Conservation (phyloP, 2,329 filamentous ascomycete genomes). For the Trichoderma semiorbis region DNA sequence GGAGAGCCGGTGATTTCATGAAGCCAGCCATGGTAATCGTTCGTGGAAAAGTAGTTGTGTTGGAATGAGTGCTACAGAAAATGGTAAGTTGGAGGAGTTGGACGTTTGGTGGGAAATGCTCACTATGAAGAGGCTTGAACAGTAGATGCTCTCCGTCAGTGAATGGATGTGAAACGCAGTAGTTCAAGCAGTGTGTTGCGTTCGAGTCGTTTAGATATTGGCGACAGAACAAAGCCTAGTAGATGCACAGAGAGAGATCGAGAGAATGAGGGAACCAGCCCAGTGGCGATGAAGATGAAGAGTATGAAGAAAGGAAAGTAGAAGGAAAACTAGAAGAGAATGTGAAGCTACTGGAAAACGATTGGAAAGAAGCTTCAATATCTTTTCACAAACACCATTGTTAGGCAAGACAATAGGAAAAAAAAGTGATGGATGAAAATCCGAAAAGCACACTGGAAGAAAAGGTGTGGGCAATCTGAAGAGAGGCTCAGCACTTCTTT, state of each 20-base stretch:
- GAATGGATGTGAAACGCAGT: background rate
- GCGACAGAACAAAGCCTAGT: background rate
- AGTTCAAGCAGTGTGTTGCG: background rate
- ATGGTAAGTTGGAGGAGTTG: background rate
- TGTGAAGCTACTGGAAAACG: conserved; percentile 21
- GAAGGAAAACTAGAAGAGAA: conserved; percentile 19
- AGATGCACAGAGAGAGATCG: background rate
- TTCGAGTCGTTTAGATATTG: background rate
- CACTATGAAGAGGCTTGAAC: background rate
- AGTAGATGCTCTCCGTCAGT: background rate
- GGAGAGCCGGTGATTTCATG: conserved; percentile 42
- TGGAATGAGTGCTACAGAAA: background rate
- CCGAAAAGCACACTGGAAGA: background rate
- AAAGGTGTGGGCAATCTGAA: background rate
- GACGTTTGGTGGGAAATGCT: background rate
- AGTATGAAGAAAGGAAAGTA: conserved; percentile 5
- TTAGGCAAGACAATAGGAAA: conserved; percentile 18
- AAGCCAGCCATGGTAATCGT: conserved; percentile 23
- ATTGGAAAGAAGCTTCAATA: conserved; percentile 21
- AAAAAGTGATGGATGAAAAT: conserved; percentile 16
- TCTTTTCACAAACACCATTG: conserved; percentile 29
- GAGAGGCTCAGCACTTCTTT: conserved; percentile 17
- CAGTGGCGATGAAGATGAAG: conserved; percentile 13
- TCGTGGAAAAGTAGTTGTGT: background rate
- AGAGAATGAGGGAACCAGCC: conserved; percentile 14